Conservation (phyloP, 2,329 filamentous ascomycete genomes). For the Colletotrichum spinosum region DNA sequence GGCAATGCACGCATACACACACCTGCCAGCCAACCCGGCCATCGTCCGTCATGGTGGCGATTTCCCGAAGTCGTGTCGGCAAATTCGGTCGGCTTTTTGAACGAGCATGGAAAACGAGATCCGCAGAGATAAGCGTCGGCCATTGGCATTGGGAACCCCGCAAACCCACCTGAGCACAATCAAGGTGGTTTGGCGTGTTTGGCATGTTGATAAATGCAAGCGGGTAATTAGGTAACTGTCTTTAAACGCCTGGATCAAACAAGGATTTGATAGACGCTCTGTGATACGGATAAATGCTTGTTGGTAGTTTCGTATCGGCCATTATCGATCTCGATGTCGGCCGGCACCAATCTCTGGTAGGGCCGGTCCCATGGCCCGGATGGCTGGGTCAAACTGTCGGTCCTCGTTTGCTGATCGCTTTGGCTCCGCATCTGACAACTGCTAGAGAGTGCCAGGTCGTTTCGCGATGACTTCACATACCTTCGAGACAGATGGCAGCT, state of each 20-base stretch:
- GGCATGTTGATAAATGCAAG: conserved; percentile 6
- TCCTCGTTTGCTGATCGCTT: background rate
- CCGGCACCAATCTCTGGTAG: background rate
- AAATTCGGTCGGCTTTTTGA: conserved; percentile 24
- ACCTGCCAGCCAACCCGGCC: conserved; percentile 1
- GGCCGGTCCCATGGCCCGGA: background rate
- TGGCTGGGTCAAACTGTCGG: background rate
- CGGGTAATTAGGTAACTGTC: conserved; percentile 1
- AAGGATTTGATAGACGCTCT: background rate
- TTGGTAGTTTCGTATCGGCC: no score
- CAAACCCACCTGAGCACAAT: conserved; percentile 7
- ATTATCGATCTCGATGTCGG: no score
- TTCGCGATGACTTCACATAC: no score
- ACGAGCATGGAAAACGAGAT: background rate
- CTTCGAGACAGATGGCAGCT: no score
- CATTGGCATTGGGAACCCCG: conserved; percentile 6
- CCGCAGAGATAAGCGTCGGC: conserved; percentile 12
- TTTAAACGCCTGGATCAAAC: background rate
- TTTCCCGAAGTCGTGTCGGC: conserved; percentile 24
- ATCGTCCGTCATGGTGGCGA: conserved; percentile 11
- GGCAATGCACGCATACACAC: background rate
- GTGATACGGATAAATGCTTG: no score
- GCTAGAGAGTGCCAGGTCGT: no score
- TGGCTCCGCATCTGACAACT: background rate
- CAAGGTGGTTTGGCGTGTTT: conserved; percentile 7